These are phyloP conservation scores for Talaromyces thailandensis DNA, from an alignment of 495 filamentous ascomycete species.

Conservation along the genomic window DNA sequence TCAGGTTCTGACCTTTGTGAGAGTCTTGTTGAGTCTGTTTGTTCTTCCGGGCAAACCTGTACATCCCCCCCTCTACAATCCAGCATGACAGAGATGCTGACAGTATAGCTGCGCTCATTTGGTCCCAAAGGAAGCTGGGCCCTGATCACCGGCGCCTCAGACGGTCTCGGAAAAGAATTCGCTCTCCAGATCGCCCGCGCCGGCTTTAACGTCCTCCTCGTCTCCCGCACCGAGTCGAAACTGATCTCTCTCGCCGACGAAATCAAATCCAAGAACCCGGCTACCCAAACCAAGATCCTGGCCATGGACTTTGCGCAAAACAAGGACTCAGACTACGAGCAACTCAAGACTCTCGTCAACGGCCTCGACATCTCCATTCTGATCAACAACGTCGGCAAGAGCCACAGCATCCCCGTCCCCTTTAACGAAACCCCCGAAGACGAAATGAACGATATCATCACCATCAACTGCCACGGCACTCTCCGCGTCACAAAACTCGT, in stretches of 20 bases:
- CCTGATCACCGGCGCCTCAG: conserved; percentile 89
- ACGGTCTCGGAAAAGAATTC: conserved; percentile 96
- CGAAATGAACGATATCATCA: conserved; percentile 84
- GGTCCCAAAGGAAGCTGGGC: conserved; percentile 91
- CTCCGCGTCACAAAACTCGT: conserved; percentile 78
- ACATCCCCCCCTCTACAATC: conserved; percentile 15
- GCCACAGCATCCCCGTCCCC: conserved; percentile 83
- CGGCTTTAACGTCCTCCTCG: conserved; percentile 86
- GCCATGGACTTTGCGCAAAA: conserved; percentile 88
- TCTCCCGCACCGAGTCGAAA: conserved; percentile 90
- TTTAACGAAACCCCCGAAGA: conserved; percentile 69
- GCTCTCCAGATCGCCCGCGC: conserved; percentile 80
- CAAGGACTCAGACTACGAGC: conserved; percentile 64
- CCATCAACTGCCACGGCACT: conserved; percentile 86
- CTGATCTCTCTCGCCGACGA: conserved; percentile 68
- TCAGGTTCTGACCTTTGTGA: conserved; percentile 51
- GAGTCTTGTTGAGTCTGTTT: conserved; percentile 65
- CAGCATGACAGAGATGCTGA: background rate
- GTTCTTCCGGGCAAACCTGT: conserved; percentile 60
- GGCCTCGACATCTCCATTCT: conserved; percentile 78
- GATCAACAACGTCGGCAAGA: conserved; percentile 95
- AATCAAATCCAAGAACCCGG: conserved; percentile 55
- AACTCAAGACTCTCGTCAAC: conserved; percentile 54
- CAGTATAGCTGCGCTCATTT: conserved; percentile 72
- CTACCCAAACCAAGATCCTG: conserved; percentile 60